Evolutionary conservation across 495 filamentous ascomycete species (phyloP).

Genomic region (Hyaloscypha variabilis): DNA sequence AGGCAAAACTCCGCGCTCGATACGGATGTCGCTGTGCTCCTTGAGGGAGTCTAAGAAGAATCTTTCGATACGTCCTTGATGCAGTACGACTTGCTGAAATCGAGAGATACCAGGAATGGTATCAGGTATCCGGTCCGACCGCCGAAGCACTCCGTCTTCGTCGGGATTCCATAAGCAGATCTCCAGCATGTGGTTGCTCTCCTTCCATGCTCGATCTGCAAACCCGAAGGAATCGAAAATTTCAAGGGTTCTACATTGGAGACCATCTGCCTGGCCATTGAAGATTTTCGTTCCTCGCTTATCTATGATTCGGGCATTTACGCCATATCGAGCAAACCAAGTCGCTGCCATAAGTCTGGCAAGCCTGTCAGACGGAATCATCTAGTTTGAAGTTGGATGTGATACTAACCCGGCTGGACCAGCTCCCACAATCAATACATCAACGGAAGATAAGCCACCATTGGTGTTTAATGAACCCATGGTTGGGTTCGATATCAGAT

Average conservation of each 20-base stretch:
- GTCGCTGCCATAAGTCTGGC: slow-evolving; percentile 59
- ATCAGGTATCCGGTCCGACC: slow-evolving; percentile 53
- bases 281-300: slow-evolving; percentile 57
- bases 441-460: slow-evolving; percentile 33
- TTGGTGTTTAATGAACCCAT: background rate
- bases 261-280: slow-evolving; percentile 64
- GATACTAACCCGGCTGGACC: slow-evolving; percentile 60
- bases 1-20: slow-evolving; percentile 53
- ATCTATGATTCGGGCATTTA: slow-evolving; percentile 63
- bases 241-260: slow-evolving; percentile 38
- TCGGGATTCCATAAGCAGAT: slow-evolving; percentile 51
- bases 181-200: slow-evolving; percentile 56
- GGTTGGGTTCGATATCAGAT: no score
- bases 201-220: slow-evolving; percentile 60
- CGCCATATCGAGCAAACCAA: slow-evolving; percentile 63
- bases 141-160: slow-evolving; percentile 50
- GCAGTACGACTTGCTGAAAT: slow-evolving; percentile 56
- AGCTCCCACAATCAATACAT: slow-evolving; percentile 65
- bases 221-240: slow-evolving; percentile 66
- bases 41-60: slow-evolving; percentile 57
- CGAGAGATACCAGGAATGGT: slow-evolving; percentile 53
- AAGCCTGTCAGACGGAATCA: background rate
- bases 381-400: slow-evolving; percentile 11
- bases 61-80: slow-evolving; percentile 57
- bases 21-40: slow-evolving; percentile 49